Base-by-base conservation (phyloP, 495 filamentous ascomycete genomes). In the Talaromyces adpressus region DNA sequence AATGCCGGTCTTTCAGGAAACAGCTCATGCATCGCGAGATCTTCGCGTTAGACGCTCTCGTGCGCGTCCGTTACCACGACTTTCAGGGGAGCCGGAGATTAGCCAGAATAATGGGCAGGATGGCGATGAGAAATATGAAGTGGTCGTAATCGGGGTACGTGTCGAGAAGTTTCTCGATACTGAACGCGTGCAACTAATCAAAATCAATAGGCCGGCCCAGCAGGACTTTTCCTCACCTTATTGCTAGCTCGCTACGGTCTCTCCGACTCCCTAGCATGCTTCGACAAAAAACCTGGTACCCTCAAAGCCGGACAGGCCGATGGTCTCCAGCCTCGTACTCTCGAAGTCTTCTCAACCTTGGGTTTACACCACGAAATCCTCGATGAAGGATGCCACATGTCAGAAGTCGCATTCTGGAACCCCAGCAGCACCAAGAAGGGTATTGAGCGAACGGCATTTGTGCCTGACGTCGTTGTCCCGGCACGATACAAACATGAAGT, bases 271-370 rank as follows among this genome's bases (percentile, higher is more conserved):
- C 69, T 82, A 6, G 72, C 82, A 14, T 82, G 79, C 63, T 67
- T 82, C 14, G 81, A 84, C 64, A 67, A 75, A 1, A 82, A 82
- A 62, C 62, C 77, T 0, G 66, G 66, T 0, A 73, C 73, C 1
- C 64, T 79, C 14, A 77, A 80, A 61, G 75, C 77, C 5, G 86
- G 87, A 2, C 87, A 89, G 69, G 87, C 86, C 14, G 87, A 90
- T 71, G 87, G 87, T 7, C 73, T 87, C 4, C 78, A 85, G 67
- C 78, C 79, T 29, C 84, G 87, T 16, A 87, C 80, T 11, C 72
- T 89, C 3, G 87, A 90, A 70, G 88, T 88, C n/a, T 79, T 90
- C 86, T 63, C 77, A 70, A 14, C 78, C 85, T 64, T 56, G 2
- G 52, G 52, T 11, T 5, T 56, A 9, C 52, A 56, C 16, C 52